phyloP scores from a whole-genome alignment of 2,329 filamentous ascomycete species.

The Xylaria sp. region DNA sequence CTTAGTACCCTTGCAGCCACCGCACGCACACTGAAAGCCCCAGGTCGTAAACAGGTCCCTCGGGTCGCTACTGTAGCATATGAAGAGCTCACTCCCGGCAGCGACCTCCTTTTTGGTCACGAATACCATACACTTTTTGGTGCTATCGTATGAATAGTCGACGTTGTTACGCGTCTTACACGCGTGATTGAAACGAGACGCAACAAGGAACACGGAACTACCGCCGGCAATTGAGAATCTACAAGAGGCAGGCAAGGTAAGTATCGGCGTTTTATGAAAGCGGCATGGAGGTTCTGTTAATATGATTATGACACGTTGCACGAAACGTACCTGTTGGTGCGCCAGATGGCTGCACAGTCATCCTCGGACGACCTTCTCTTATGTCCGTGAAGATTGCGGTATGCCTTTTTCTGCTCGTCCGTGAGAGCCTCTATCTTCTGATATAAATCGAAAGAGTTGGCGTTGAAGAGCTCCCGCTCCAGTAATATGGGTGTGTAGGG shows the following conservation, averaged over 20 bases:
- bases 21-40: constrained; percentile 65
- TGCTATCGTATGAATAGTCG: constrained; percentile 56
- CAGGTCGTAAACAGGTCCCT: constrained; percentile 56
- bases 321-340: constrained; percentile 59
- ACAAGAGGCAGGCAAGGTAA: constrained; percentile 7
- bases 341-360: constrained; percentile 54
- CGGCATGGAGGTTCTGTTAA: no score
- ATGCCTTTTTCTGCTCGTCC: constrained; percentile 48
- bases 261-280: constrained; percentile 6
- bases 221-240: constrained; percentile 31
- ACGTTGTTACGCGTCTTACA: constrained; percentile 59
- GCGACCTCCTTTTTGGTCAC: constrained; percentile 52
- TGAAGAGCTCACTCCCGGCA: constrained; percentile 62
- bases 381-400: constrained; percentile 54
- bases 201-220: constrained; percentile 59
- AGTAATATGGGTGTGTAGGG: constrained; percentile 56
- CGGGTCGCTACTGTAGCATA: constrained; percentile 59
- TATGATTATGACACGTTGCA: not conserved
- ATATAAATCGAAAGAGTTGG: constrained; percentile 47
- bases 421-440: constrained; percentile 53
- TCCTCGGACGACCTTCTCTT: constrained; percentile 44
- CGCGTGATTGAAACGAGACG: constrained; percentile 69
- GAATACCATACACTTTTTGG: constrained; percentile 55
- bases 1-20: constrained; percentile 52
- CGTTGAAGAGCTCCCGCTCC: constrained; percentile 58